Conservation (phyloP, 2,329 filamentous ascomycete genomes). For the Fusarium verrucosum region DNA sequence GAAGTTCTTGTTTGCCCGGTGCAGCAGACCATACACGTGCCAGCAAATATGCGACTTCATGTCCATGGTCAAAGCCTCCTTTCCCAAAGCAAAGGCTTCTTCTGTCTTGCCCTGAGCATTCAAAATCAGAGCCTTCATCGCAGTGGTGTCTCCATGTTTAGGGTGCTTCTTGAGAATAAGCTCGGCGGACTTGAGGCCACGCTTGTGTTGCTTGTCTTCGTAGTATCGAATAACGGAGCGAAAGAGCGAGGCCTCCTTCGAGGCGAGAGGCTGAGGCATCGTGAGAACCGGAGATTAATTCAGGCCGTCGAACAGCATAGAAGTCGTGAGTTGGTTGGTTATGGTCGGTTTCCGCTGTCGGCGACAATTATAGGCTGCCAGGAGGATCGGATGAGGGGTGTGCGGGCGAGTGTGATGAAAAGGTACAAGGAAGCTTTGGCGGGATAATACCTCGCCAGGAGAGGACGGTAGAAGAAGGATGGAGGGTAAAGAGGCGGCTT, state of each 20-base stretch:
- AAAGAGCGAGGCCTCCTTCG: conserved; percentile 95
- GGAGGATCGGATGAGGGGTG: conserved; percentile 34
- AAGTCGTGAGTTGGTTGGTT: conserved; percentile 4
- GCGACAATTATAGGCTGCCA: conserved; percentile 25
- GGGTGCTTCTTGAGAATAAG: conserved; percentile 95
- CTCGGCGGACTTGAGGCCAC: conserved; percentile 91
- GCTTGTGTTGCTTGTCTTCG: conserved; percentile 98
- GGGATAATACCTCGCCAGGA: conserved; percentile 20
- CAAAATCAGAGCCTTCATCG: conserved; percentile 98
- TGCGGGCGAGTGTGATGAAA: conserved; percentile 15
- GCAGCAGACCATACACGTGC: conserved; percentile 97
- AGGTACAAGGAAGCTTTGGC: conserved; percentile 27
- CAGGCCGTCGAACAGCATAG: neutral
- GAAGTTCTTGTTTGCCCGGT: conserved; percentile 94
- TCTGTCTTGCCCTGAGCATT: conserved; percentile 92
- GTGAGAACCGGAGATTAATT: conserved; percentile 30
- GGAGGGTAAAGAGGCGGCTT: conserved; percentile 39
- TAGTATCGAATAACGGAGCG: conserved; percentile 94
- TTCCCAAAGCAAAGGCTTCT: conserved; percentile 92
- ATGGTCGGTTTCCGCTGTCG: conserved; percentile 22
- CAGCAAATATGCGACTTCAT: conserved; percentile 99
- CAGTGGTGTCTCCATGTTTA: conserved; percentile 96
- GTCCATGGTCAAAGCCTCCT: conserved; percentile 90
- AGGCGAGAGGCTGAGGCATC: conserved; percentile 78
- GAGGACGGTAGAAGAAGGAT: conserved; percentile 8